Percentiles rank a stretch among this genome's conserved stretches.
Conservation (phyloP, 148 eudicot genomes). For the Nyssa sinensis region DNA sequence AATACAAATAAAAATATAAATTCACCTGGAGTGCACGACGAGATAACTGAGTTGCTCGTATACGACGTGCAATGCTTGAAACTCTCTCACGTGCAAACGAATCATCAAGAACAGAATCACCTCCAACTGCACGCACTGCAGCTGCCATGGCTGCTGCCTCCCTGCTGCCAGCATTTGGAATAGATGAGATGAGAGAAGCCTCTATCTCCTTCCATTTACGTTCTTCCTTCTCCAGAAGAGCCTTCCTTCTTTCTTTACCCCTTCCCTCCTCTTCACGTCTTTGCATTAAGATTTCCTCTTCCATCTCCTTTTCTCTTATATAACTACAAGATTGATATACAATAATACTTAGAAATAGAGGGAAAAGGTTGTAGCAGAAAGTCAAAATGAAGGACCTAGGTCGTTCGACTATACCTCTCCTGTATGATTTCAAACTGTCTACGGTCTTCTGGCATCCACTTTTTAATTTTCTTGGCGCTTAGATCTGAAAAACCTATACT, state of each 20-base stretch:
- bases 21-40: slow-evolving; percentile 86
- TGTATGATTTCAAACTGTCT: slow-evolving; percentile 95
- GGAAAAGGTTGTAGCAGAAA: slow-evolving; percentile 3
- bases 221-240: slow-evolving; percentile 95
- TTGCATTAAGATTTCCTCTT: slow-evolving; percentile 93
- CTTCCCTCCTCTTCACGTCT: slow-evolving; percentile 99
- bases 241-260: slow-evolving; percentile 99
- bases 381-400: no score
- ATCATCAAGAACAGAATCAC: slow-evolving; percentile 96
- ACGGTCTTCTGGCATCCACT: slow-evolving; percentile 99
- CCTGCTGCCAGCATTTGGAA: slow-evolving; percentile 96
- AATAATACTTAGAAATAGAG: slow-evolving; percentile 18
- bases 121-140: slow-evolving; percentile 98
- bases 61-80: slow-evolving; percentile 81
- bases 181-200: slow-evolving; percentile 93
- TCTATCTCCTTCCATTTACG: slow-evolving; percentile 99
- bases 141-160: slow-evolving; percentile 99
- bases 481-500: slow-evolving; percentile 96
- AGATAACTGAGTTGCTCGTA: slow-evolving; percentile 84
- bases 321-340: slow-evolving; percentile 47
- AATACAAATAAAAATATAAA: neutral
- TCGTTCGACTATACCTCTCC: slow-evolving; percentile 96
- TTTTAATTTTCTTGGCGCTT: slow-evolving; percentile 96
- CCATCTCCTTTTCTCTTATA: slow-evolving; percentile 98
- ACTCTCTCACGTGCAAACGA: slow-evolving; percentile 97